phyloP scores from a whole-genome alignment of 345 rosid species.

The Populus euphratica region DNA sequence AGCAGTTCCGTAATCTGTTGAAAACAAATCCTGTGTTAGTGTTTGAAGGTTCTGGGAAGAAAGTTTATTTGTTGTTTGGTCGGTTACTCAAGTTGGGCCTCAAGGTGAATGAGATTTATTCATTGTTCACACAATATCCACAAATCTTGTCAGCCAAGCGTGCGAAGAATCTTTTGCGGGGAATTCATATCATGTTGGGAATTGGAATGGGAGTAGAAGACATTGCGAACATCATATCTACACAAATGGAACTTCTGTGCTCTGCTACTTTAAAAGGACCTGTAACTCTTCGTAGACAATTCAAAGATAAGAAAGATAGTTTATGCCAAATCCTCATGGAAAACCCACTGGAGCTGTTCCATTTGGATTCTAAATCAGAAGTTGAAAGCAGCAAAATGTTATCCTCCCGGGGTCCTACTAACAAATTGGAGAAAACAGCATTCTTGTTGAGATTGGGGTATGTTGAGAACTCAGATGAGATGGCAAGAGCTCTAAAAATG shows the following conservation, averaged over 20 bases:
- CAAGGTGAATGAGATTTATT: slow-evolving; percentile 37
- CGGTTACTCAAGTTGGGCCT: slow-evolving; percentile 60
- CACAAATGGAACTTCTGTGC: slow-evolving; percentile 43
- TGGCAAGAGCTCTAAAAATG: slow-evolving; percentile 57
- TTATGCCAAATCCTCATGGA: slow-evolving; percentile 48
- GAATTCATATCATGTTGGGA: slow-evolving; percentile 47
- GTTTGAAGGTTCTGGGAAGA: slow-evolving; percentile 64
- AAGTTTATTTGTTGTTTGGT: slow-evolving; percentile 54
- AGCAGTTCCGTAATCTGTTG: slow-evolving; percentile 43
- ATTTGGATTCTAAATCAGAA: slow-evolving; percentile 41
- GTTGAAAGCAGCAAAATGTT: slow-evolving; percentile 24
- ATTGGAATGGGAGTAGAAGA: slow-evolving; percentile 53
- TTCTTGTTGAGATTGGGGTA: slow-evolving; percentile 70
- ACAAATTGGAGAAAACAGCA: slow-evolving; percentile 43
- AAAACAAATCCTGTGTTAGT: slow-evolving; percentile 47
- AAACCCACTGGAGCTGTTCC: slow-evolving; percentile 61
- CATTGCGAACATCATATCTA: slow-evolving; percentile 35
- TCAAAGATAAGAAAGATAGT: slow-evolving; percentile 38
- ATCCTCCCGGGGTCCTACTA: slow-evolving; percentile 28
- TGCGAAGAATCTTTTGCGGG: slow-evolving; percentile 41
- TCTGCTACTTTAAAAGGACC: slow-evolving; percentile 52
- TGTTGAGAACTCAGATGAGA: slow-evolving; percentile 79
- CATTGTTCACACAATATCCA: slow-evolving; percentile 48
- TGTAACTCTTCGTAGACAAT: slow-evolving; percentile 40
- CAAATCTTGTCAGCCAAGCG: slow-evolving; percentile 47